phyloP scores from a whole-genome alignment of 208 protist species.

The Leishmania gerbilli region DNA sequence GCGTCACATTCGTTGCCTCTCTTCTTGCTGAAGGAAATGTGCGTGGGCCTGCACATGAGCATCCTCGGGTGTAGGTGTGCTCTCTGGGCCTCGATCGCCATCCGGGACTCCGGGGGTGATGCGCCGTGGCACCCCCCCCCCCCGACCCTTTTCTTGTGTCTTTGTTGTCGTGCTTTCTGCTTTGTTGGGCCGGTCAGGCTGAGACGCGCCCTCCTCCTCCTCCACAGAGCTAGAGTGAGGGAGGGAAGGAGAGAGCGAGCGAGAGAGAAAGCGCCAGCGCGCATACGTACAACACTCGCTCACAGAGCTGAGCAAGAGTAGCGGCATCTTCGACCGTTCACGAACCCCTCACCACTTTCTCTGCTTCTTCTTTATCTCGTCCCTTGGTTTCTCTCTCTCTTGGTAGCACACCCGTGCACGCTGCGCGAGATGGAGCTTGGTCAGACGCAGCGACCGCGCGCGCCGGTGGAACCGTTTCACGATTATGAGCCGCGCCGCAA shows the following conservation, averaged over 20 bases:
- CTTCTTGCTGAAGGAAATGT: not conserved
- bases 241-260: not conserved
- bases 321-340: not conserved
- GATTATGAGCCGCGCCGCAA: constrained; percentile 67
- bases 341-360: not conserved
- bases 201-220: not conserved
- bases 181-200: not conserved
- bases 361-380: not conserved
- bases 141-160: not conserved
- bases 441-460: constrained; percentile 56
- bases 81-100: not conserved
- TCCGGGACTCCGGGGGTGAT: not conserved
- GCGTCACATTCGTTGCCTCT: not conserved
- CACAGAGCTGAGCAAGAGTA: not conserved
- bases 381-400: constrained; percentile 10
- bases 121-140: not conserved
- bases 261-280: not conserved
- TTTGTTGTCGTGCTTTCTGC: not conserved
- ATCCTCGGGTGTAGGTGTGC: not conserved
- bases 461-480: constrained; percentile 44
- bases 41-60: not conserved
- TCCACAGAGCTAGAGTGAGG: not conserved
- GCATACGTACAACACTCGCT: not conserved
- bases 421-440: constrained; percentile 62
- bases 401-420: not conserved